These are phyloP conservation scores for Coemansia sp. DNA, from an alignment of 192 early-diverging fungal species.

Conservation along the genomic window DNA sequence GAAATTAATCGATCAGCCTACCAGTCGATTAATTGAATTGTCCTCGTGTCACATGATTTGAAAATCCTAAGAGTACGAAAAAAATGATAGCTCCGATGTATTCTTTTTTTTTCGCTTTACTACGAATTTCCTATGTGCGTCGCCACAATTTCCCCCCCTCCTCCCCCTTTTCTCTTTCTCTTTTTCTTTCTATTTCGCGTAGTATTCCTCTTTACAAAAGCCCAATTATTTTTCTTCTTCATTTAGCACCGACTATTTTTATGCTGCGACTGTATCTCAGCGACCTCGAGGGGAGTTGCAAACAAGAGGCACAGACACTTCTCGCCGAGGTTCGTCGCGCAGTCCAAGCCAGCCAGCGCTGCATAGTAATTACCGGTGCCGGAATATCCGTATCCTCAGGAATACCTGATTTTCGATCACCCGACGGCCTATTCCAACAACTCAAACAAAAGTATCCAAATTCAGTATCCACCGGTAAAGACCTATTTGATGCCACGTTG, in stretches of 20 bases:
- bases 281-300: slow-evolving; percentile 10
- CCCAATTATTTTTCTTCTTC: neutral
- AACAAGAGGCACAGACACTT: neutral
- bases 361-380: slow-evolving; percentile 61
- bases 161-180: neutral
- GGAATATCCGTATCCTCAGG: slow-evolving; percentile 94
- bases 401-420: slow-evolving; percentile 96
- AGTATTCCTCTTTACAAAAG: neutral
- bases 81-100: neutral
- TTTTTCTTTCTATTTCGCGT: neutral
- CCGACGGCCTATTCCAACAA: slow-evolving; percentile 88
- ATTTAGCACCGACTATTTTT: too few relatives aligned
- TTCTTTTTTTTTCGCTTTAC: neutral
- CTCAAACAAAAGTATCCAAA: slow-evolving; percentile 74
- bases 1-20: neutral
- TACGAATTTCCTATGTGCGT: neutral
- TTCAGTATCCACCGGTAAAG: slow-evolving; percentile 79
- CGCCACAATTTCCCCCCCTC: neutral
- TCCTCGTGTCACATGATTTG: neutral
- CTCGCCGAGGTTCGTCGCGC: slow-evolving; percentile 44
- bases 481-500: slow-evolving; percentile 92
- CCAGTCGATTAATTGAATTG: neutral
- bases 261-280: slow-evolving; percentile 37
- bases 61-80: neutral
- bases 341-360: slow-evolving; percentile 44